Evolutionary conservation across 2,329 filamentous ascomycete genomes (phyloP), one percentile per base, ranked within the genome.

Genomic region (Botrytis pseudocinerea): DNA sequence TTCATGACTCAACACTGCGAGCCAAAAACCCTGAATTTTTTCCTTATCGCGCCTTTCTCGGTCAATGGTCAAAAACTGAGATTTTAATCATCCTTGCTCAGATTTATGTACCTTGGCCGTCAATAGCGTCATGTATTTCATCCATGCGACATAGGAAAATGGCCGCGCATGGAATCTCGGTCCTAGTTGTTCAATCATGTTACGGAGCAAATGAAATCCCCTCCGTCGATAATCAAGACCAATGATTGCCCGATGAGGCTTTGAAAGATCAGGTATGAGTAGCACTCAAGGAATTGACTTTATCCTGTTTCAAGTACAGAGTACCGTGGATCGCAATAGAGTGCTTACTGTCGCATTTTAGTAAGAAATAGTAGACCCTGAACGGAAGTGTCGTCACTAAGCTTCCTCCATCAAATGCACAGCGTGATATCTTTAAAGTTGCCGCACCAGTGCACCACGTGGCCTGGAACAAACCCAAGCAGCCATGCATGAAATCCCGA

Each of bases 401-500:
- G 38, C 38, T 40, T 71, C 40, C 35, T 63, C 25, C 61, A n/a
- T 64, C 12, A 35, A 71, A 65, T 71, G 60, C 60, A 65, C 51
- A 42, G 60, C 46, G 69, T 70, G 40, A 64, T 70, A 64, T 46
- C 60, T 46, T 71, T 71, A 44, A 65, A 54, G 40, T 9, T 14
- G 25, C 48, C 48, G 22, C 48, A n/a, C 25, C 40, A 57, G 46
- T 18, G 25, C 38, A 68, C 65, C 65, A 65, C 69, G 46, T 71
- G 69, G 60, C 60, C 35, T 64, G 14, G 28, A 42, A 22, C 20
- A 32, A 65, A 22, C n/a, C 46, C 61, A 65, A 35, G 60, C 25
- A 65, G 35, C 46, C 20, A 71, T 71, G 60, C 69, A 71, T 25
- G 69, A 65, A 65, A 57, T 71, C 35, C 60, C 60, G 69, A 71